Percentiles rank a stretch among this genome's conserved stretches.
These are phyloP conservation scores for Carex parvula DNA, from an alignment of 176 grass and related monocot genomes.

Conservation along the genomic window DNA sequence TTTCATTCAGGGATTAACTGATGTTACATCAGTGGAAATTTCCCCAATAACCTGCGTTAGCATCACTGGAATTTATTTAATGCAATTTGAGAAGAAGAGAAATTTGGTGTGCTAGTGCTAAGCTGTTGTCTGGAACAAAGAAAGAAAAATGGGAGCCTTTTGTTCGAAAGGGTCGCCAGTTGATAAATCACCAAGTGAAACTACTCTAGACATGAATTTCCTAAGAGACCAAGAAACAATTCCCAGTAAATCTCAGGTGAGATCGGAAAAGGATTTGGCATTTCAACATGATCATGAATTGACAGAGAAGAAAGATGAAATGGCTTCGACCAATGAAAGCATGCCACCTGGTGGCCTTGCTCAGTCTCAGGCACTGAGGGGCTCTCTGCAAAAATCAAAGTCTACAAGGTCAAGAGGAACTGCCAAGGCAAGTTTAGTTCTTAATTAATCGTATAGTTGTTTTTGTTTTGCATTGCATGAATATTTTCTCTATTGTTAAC, in stretches of 20 bases:
- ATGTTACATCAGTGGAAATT: neutral
- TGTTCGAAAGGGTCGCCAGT: slow-evolving; percentile 31
- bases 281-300: neutral
- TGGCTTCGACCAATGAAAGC: neutral
- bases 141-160: slow-evolving; percentile 24
- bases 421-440: slow-evolving; percentile 36
- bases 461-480: neutral
- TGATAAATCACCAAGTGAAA: slow-evolving; percentile 36
- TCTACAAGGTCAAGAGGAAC: slow-evolving; percentile 32
- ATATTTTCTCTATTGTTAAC: neutral
- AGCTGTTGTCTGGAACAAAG: neutral
- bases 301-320: slow-evolving; percentile 14
- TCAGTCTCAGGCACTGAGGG: slow-evolving; percentile 11
- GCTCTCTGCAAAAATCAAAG: slow-evolving; percentile 31
- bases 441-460: neutral
- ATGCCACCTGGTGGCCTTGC: neutral
- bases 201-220: slow-evolving; percentile 23
- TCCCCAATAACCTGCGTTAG: neutral
- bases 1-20: neutral
- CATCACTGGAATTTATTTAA: neutral
- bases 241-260: slow-evolving; percentile 9
- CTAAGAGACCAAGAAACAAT: slow-evolving; percentile 17
- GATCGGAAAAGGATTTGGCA: neutral
- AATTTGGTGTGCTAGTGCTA: slow-evolving; percentile 19
- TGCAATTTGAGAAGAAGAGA: neutral